Evolutionary conservation across 495 filamentous ascomycete genomes (phyloP), one percentile per base, ranked within the genome.

Genomic region (Penicillium crystallinum): DNA sequence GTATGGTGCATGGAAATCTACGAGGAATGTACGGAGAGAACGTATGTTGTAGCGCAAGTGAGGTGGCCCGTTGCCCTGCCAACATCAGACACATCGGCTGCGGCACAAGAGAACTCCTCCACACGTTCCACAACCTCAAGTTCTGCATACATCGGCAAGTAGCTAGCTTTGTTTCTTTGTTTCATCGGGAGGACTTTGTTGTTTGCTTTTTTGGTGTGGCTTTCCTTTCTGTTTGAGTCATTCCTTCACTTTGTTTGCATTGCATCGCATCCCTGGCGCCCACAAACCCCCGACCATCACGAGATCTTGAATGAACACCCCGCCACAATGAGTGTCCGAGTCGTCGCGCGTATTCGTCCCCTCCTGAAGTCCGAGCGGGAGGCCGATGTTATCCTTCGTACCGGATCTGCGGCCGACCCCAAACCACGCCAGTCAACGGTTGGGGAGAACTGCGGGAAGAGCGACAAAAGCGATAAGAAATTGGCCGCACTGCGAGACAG

Each of bases 311-410:
- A 65, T 65, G 59, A 51, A 14, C 46, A 52, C 43, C 15, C 45
- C 23, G 46, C 30, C 61, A 71, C 50, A 55, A 77, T 77, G 74
- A 77, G 73, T 51, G 88, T 96, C 21, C 82, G 90, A 44, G 91
- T 97, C 46, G 86, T 97, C 52, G 92, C 92, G 35, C 79, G 93
- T 40, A 84, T 98, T 52, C 82, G 93, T 49, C 93, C 93, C 18
- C 83, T 96, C 42, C 81, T 96, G 31, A 85, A 87, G 57, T 81
- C 82, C 34, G 93, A 97, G 70, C 74, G 84, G 8, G 87, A 88
- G 55, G 81, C 85, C 61, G 92, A 98, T 67, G 77, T 85, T 59
- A 95, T 98, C 59, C 83, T 98, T 43, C 80, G 75, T 17, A 81
- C 85, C 0, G 73, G 71, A 25, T 55, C 63, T n/a, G 8, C 59